Conservation (phyloP, 257 asterid genomes). For the Haberlea rhodopensis region DNA sequence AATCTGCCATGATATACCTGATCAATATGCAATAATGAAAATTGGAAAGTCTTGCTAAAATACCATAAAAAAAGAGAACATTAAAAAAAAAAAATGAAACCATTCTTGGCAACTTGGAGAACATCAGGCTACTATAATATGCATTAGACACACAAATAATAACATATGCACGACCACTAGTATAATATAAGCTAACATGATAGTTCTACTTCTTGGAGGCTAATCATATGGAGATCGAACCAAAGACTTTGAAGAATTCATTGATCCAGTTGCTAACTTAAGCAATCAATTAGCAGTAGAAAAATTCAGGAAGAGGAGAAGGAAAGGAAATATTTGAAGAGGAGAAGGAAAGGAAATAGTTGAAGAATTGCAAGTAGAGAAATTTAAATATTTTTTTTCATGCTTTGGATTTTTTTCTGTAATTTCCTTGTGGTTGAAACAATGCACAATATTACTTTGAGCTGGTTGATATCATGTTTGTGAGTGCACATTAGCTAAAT, state of each 20-base stretch:
- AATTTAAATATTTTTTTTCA: background rate
- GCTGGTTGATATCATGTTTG: background rate
- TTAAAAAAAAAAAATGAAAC: background rate
- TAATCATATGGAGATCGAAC: slow-evolving; percentile 29
- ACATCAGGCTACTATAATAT: too few relatives aligned
- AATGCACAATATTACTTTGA: background rate
- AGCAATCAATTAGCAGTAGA: background rate
- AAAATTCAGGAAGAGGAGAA: slow-evolving; percentile 14
- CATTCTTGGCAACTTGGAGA: background rate
- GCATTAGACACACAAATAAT: background rate
- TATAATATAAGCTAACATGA: slow-evolving; percentile 8
- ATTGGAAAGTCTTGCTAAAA: background rate
- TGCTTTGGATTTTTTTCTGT: background rate
- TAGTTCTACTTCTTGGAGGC: slow-evolving; percentile 44
- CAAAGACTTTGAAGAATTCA: slow-evolving; percentile 43
- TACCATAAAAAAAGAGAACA: background rate
- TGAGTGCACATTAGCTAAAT: background rate
- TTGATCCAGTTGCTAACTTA: slow-evolving; percentile 37
- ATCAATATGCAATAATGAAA: background rate
- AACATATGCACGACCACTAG: background rate
- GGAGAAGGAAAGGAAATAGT: too few relatives aligned
- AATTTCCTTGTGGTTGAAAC: background rate
- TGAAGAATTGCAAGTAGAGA: background rate
- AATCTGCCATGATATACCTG: too few relatives aligned
- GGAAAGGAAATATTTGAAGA: slow-evolving; percentile 1